Evolutionary conservation across 176 grass and related monocot species (phyloP), one percentile per base, ranked within the genome.

Genomic region (Carex parvula): DNA sequence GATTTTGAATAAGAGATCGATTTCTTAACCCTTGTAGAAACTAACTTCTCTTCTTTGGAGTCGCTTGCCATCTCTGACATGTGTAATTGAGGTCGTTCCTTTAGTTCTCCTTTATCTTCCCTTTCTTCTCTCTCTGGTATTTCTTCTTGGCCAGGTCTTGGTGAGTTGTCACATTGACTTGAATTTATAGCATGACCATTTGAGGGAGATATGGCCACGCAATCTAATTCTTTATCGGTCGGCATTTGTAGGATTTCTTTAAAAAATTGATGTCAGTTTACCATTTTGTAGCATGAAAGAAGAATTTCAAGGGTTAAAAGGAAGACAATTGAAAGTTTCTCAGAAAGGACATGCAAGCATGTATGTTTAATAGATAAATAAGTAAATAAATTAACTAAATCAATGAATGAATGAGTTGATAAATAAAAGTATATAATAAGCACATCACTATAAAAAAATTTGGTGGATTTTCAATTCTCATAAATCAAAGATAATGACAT

Each of bases 151-250:
- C 80, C 60, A 65, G 80, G 61, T 82, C 60, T 35, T 67, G 32
- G 60, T 82, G 80, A 82, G 80, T 64, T 82, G 80, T 82, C 80
- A 64, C 60, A 82, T 82, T 82, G 80, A 82, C 80, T 82, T 50
- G 80, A n/a, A 82, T 82, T 82, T 82, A 82, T 82, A 85, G 48
- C 48, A 53, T 89, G 91, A 37, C 60, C 84, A 83, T 91, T 88
- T 39, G 82, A 60, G 16, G 79, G 65, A 73, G 81, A 79, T 86
- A 83, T 89, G 71, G 86, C 71, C 35, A 89, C 70, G 86, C 59
- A 84, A 69, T 98, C 85, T 69, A 89, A 84, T 64, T 94, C 90
- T 91, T 91, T 85, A 20, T 91, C 90, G 17, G 82, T 90, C 59
- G 88, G 87, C 10, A 89, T 89, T 83, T 91, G 84, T 76, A 58